phyloP scores from a whole-genome alignment of 805 yeast genomes.

The Isabelozyma heimii region DNA sequence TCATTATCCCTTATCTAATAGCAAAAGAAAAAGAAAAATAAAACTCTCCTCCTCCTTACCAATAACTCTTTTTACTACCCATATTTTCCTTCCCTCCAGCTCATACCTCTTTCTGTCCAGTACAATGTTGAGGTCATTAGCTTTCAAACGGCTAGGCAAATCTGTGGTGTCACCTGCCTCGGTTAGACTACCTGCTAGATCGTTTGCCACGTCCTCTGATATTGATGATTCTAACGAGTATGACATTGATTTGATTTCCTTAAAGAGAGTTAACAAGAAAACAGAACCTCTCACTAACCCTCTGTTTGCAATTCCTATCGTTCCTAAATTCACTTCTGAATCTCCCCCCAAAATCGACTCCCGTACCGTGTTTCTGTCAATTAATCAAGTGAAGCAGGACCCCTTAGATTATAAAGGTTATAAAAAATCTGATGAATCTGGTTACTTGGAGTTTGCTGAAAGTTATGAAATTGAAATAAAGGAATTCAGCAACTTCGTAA shows the following conservation, averaged over 20 bases:
- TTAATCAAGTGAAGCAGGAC: slow-evolving; percentile 3
- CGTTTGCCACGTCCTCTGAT: slow-evolving; percentile 2
- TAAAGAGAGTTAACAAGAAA: slow-evolving; percentile 13
- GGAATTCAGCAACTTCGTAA: slow-evolving; percentile 17
- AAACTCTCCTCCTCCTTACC: not conserved
- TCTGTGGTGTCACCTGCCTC: not conserved
- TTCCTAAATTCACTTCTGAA: not conserved
- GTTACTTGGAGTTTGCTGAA: slow-evolving; percentile 13
- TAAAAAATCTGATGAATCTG: not conserved
- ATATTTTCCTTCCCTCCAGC: too few species aligned
- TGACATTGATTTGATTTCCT: slow-evolving; percentile 22
- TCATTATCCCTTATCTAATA: not conserved
- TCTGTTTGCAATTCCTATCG: not conserved
- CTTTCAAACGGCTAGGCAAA: not conserved
- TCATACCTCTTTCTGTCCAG: not conserved
- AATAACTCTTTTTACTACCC: not conserved
- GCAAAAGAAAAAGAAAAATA: not conserved
- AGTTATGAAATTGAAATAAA: slow-evolving; percentile 16
- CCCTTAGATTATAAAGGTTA: slow-evolving; percentile 4
- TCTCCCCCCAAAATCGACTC: not conserved
- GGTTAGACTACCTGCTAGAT: not conserved
- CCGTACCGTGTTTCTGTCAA: slow-evolving; percentile 1
- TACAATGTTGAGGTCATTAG: not conserved
- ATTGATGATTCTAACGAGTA: slow-evolving; percentile 11
- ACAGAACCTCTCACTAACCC: not conserved